Base-by-base conservation (phyloP, 257 asterid species). In the Anisodus acutangulus region DNA sequence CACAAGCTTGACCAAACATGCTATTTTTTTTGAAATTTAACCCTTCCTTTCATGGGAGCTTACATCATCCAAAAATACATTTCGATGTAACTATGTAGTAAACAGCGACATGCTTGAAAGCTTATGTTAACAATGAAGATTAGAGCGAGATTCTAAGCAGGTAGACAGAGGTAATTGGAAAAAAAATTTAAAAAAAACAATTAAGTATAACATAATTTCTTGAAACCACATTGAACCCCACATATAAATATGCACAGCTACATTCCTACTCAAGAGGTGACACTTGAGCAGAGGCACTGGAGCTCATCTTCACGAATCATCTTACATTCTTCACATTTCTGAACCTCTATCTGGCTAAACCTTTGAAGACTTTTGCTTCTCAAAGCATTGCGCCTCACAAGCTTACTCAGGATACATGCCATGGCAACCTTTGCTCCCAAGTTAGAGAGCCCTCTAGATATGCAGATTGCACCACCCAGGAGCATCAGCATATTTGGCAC, bases 341-440 rank as follows among this genome's bases (percentile, higher is more conserved):
- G 80, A 53, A 68, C 62, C 41, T 72, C 80, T 16, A 43, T 72
- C 64, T 41, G 45, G 49, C 60, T 66, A 66, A 37, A 55, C 53
- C 85, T 51, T 68, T 17, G 80, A 13, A 49, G 37, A 31, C 67
- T 68, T 53, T 54, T 82, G 85, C 85, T 68, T 82, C 85, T 79
- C 83, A 39, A 85, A 82, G 88, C 69, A 80, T 81, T 78, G 69
- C 87, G 91, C 81, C 90, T 90, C 2, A 91, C 90, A 64, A 95
- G 88, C 88, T 91, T 95, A 91, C 90, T 89, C 88, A 91, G 85
- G 84, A 95, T 82, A 87, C 91, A 95, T 9, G 95, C 96, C 95
- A 94, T 89, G 68, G 97, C 97, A 78, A 93, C 94, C 90, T 94
- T 93, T 58, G 95, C 92, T 80, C 97, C 95, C 88, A 95, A 88